Conservation (phyloP, 2,329 filamentous ascomycete genomes). For the Cordyceps militaris region DNA sequence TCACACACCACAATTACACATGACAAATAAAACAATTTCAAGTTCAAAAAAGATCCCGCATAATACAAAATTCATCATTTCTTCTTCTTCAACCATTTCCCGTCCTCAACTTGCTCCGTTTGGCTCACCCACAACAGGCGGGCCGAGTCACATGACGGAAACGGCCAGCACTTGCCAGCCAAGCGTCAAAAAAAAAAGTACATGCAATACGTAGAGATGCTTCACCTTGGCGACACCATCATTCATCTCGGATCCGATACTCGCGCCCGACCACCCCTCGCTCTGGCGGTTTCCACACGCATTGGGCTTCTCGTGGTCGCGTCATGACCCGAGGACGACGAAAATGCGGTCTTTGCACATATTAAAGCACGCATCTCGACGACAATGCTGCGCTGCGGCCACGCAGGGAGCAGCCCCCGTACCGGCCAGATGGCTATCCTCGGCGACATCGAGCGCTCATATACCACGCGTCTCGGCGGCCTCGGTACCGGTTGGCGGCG, state of each 20-base stretch:
- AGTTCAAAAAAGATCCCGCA: too few relatives aligned
- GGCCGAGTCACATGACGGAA: constrained; percentile 9
- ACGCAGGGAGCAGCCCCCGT: neutral
- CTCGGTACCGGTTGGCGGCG: constrained; percentile 15
- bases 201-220: too few relatives aligned
- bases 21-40: too few relatives aligned
- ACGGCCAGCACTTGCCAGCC: neutral
- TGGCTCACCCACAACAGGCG: neutral
- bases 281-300: neutral
- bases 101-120: neutral
- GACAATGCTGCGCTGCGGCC: constrained; percentile 2
- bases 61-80: too few relatives aligned
- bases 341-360: constrained; percentile 11
- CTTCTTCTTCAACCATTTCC: neutral
- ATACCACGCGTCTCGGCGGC: constrained; percentile 10
- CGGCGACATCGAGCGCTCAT: constrained; percentile 18
- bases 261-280: neutral
- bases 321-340: constrained; percentile 9
- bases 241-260: neutral
- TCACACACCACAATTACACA: too few relatives aligned
- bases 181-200: constrained; percentile 3
- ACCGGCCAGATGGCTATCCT: constrained; percentile 24
- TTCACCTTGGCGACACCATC: neutral
- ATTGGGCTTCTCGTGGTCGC: constrained; percentile 10
- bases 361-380: neutral